phyloP scores from a whole-genome alignment of 78 protist genomes.

The Dictyostelium discoideum region DNA sequence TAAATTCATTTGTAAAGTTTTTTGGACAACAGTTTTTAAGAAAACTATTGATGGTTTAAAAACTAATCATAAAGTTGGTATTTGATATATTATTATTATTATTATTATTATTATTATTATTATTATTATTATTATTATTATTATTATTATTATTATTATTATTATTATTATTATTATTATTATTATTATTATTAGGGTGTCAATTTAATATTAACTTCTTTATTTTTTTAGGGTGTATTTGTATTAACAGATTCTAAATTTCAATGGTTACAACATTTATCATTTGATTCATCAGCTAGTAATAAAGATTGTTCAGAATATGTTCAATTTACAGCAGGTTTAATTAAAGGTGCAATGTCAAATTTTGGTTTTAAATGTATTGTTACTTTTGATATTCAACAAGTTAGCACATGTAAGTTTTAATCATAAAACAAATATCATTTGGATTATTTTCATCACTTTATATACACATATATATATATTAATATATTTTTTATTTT shows the following conservation, averaged over 20 bases:
- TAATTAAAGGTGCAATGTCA: constrained; percentile 72
- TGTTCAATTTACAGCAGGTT: constrained; percentile 60
- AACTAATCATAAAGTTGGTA: constrained; percentile 41
- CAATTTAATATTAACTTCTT: neutral
- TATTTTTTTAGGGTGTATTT: constrained; percentile 43
- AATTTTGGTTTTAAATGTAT: constrained; percentile 71
- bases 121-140: neutral
- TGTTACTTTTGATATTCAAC: constrained; percentile 65
- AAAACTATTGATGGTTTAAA: constrained; percentile 64
- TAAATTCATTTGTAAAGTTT: constrained; percentile 71
- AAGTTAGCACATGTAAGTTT: constrained; percentile 21
- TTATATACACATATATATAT: neutral
- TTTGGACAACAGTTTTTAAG: constrained; percentile 62
- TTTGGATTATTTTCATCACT: neutral
- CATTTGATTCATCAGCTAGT: constrained; percentile 50
- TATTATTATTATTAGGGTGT: too few species aligned
- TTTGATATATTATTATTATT: neutral
- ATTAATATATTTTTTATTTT: neutral
- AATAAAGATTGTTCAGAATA: constrained; percentile 71
- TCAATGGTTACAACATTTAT: constrained; percentile 75
- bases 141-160: neutral
- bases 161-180: neutral
- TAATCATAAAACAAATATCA: neutral
- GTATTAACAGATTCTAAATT: constrained; percentile 61
- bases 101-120: neutral